These are phyloP conservation scores for Solanum appendiculatum DNA, from an alignment of 257 asterid genomes.

Conservation along the genomic window DNA sequence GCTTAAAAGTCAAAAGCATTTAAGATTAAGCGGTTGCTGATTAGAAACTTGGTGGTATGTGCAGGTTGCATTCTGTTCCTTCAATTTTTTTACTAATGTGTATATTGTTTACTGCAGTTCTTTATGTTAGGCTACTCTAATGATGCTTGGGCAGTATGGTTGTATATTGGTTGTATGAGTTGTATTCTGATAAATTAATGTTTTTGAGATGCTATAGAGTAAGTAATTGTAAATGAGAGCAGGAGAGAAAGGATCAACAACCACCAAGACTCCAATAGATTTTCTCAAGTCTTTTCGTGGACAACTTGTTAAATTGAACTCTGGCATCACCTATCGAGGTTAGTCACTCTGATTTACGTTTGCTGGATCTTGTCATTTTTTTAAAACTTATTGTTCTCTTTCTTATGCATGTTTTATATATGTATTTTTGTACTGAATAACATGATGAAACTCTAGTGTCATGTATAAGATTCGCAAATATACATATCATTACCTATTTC, in stretches of 20 bases:
- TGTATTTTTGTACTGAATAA: background rate
- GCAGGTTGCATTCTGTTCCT: background rate
- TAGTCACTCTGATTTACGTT: background rate
- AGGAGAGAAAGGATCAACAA: conserved; percentile 48
- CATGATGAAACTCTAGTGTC: background rate
- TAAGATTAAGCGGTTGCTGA: background rate
- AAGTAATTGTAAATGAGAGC: conserved; percentile 43
- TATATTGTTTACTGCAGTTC: background rate
- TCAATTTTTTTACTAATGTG: background rate
- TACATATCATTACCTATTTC: background rate
- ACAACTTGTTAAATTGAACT: conserved; percentile 83
- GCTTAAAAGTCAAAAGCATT: too few relatives aligned
- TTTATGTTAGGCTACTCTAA: background rate
- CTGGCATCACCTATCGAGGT: conserved; percentile 92
- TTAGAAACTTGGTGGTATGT: background rate
- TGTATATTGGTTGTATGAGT: too few relatives aligned
- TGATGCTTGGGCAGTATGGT: background rate
- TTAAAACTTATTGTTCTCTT: background rate
- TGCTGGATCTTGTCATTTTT: background rate
- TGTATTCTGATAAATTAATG: background rate
- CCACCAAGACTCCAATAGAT: conserved; percentile 86
- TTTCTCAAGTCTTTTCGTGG: conserved; percentile 92
- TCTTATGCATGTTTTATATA: background rate
- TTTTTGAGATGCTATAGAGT: background rate
- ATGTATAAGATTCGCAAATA: background rate